Percentiles rank a stretch among this genome's conserved stretches.
phyloP scores from a whole-genome alignment of 108 stramenopile genomes.

The Nitzschia sp. region DNA sequence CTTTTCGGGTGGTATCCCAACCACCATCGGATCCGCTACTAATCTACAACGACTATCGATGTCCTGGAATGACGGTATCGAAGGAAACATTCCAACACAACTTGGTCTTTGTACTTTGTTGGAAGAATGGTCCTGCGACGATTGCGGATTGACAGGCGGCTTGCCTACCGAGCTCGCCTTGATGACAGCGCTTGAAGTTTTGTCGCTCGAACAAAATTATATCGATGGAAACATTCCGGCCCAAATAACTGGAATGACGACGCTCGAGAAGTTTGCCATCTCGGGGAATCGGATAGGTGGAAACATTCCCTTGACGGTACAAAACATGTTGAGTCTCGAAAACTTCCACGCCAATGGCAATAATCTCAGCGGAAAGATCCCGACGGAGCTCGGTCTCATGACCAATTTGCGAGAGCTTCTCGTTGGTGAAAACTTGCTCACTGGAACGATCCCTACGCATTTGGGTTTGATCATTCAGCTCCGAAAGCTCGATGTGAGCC shows the following conservation, averaged over 20 bases:
- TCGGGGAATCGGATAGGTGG: neutral
- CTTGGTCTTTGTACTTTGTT: neutral
- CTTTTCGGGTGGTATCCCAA: neutral
- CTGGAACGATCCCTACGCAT: constrained; percentile 1
- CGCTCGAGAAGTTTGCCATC: neutral
- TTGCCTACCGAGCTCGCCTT: neutral
- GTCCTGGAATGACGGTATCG: neutral
- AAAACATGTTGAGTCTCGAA: neutral
- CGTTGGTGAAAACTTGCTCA: neutral
- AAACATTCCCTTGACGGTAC: neutral
- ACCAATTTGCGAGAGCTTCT: neutral
- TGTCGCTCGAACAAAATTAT: neutral
- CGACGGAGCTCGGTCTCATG: neutral
- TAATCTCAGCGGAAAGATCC: neutral
- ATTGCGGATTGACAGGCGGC: constrained; percentile 1
- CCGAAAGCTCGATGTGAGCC: neutral
- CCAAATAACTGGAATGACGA: neutral
- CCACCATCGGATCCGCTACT: neutral
- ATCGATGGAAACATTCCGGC: neutral
- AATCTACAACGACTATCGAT: neutral
- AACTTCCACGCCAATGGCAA: neutral
- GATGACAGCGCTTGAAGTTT: neutral
- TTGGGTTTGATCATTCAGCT: neutral
- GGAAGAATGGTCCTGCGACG: neutral
- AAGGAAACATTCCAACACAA: neutral